Evolutionary conservation across 78 protist genomes (phyloP), one percentile per base, ranked within the genome.

Genomic region (Ministeria vibrans): DNA sequence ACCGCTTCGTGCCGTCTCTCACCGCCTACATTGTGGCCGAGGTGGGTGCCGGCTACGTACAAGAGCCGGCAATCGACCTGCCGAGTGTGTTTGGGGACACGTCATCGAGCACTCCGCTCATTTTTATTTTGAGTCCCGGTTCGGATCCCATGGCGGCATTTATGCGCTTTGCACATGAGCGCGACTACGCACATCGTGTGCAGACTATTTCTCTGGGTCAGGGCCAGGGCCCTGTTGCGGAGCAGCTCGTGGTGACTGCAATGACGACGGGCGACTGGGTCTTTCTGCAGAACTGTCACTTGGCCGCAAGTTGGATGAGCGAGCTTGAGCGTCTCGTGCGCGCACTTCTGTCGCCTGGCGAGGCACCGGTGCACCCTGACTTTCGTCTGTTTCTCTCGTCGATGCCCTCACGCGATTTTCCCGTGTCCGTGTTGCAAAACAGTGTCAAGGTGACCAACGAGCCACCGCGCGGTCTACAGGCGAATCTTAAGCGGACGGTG

Each of bases 311-410:
- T 25, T 90, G 84, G 63, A 68, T 89, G 13, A 88, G 75, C 30
- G 84, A 82, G 18, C 71, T 63, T 4, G 71, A 63, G 41, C 28
- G 34, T 34, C 34, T 7, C 20, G 2, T 63, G 71, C 71, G 34
- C 23, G 71, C 71, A 15, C 42, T 63, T 4, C 28, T 30, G 4
- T 4, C 71, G 34, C 42, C 71, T 2, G 66, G 28, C 4, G 76
- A 70, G 32, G 74, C 20, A 25, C 77, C 39, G 28, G 66, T 85
- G 30, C 87, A 90, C 73, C 84, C 79, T n/a, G 79, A 78, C 25
- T 93, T 87, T 83, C 80, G 96, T 0, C 86, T 90, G 36, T 93
- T 92, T 90, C 82, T 93, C 18, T 91, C 94, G 4, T 82, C 92
- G 55, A 73, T 49, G 71, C 93, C 93, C 7, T 9, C 77, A 25